phyloP scores from a whole-genome alignment of 2,329 filamentous ascomycete genomes.

The Alternaria ventricosa region DNA sequence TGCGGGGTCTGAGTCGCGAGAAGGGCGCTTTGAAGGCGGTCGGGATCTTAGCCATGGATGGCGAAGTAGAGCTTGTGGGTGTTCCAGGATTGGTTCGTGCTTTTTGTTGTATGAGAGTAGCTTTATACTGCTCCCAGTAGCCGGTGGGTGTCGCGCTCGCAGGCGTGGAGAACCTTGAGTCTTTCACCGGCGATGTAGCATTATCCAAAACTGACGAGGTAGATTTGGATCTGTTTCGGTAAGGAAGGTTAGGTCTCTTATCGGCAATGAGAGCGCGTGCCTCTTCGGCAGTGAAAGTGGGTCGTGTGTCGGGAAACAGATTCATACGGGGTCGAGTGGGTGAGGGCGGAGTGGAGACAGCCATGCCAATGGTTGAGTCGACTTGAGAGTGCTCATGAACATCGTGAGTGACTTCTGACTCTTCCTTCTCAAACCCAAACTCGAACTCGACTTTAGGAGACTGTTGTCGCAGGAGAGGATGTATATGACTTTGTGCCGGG shows the following conservation, averaged over 20 bases:
- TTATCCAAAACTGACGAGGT: not conserved
- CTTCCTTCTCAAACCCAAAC: constrained; percentile 9
- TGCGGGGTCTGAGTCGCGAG: constrained; percentile 7
- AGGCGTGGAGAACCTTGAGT: not conserved
- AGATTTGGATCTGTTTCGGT: not conserved
- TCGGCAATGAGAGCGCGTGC: constrained; percentile 1
- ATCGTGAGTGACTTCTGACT: not conserved
- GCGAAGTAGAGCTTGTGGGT: not conserved
- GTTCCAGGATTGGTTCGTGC: not conserved
- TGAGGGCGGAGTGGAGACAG: constrained; percentile 18
- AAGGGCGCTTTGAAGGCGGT: constrained; percentile 11
- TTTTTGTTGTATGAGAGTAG: constrained; percentile 15
- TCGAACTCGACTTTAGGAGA: constrained; percentile 9
- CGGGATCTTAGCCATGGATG: constrained; percentile 12
- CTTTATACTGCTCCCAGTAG: constrained; percentile 21
- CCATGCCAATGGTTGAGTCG: constrained; percentile 18
- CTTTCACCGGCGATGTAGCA: not conserved
- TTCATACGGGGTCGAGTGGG: constrained; percentile 6
- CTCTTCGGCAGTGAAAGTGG: not conserved
- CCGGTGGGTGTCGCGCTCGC: constrained; percentile 5
- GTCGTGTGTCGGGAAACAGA: not conserved
- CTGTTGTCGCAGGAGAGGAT: constrained; percentile 11
- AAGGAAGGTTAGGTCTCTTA: not conserved
- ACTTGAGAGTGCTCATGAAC: not conserved
- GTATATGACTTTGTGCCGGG: constrained; percentile 15